These are phyloP conservation scores for Westerdykella aurantiaca DNA, from an alignment of 2,329 filamentous ascomycete genomes.

Conservation along the genomic window DNA sequence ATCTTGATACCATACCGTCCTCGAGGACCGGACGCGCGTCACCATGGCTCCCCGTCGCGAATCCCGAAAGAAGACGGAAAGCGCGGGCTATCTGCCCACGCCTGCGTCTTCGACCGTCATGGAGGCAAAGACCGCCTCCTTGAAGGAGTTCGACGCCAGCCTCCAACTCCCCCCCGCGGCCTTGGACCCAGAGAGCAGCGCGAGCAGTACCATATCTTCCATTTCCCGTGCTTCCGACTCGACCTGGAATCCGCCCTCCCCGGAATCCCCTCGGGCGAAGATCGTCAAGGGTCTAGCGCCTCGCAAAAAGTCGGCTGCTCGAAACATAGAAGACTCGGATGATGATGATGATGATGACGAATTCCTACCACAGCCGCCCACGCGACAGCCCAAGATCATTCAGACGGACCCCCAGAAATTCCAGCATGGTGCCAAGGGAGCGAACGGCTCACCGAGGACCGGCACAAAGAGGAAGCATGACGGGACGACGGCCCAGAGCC, in stretches of 20 bases:
- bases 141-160: conserved; percentile 54
- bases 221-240: conserved; percentile 47
- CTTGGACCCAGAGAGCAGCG: conserved; percentile 44
- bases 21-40: too few relatives aligned
- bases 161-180: conserved; percentile 76
- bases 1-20: too few relatives aligned
- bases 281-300: conserved; percentile 23
- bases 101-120: conserved; percentile 78
- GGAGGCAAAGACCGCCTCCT: conserved; percentile 49
- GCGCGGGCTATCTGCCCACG: conserved; percentile 60
- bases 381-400: conserved; percentile 89
- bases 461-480: conserved; percentile 68
- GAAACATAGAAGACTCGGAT: too few relatives aligned
- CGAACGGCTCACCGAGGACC: conserved; percentile 8
- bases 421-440: conserved; percentile 17
- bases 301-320: conserved; percentile 36
- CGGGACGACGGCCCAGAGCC: conserved; percentile 70
- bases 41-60: too few relatives aligned
- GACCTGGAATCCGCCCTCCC: conserved; percentile 47
- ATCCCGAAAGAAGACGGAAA: too few relatives aligned
- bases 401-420: conserved; percentile 74
- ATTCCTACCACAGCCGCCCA: conserved; percentile 83
- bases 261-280: conserved; percentile 31
- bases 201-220: conserved; percentile 45
- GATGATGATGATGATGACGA: conserved; percentile 50